These are phyloP conservation scores for Sporisorium graminicola DNA, from an alignment of 1,284 basidiomycete genomes.

Conservation along the genomic window DNA sequence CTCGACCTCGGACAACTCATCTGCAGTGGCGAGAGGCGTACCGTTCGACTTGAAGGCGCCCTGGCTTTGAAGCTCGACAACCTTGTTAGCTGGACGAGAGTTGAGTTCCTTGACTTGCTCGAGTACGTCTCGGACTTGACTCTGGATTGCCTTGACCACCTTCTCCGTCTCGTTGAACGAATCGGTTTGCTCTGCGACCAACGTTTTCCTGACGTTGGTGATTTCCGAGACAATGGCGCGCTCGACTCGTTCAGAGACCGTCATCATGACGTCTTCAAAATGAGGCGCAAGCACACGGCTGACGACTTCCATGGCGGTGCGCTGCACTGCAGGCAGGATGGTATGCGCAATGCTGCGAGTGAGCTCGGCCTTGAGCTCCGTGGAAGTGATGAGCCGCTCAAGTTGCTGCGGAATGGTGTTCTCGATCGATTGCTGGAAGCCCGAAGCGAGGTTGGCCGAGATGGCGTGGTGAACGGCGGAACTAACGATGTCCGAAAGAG, in stretches of 20 bases:
- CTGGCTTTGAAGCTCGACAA: neutral
- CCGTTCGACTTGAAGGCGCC: neutral
- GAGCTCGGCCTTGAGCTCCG: slow-evolving; percentile 43
- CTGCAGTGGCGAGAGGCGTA: neutral
- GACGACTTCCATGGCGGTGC: slow-evolving; percentile 52
- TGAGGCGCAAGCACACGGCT: slow-evolving; percentile 51
- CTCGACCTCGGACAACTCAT: slow-evolving; percentile 14
- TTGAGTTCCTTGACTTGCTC: slow-evolving; percentile 18
- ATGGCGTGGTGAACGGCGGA: slow-evolving; percentile 22
- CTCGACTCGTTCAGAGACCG: slow-evolving; percentile 28
- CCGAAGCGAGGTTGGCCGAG: slow-evolving; percentile 14
- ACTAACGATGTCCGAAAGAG: slow-evolving; percentile 22
- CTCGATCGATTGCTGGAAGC: slow-evolving; percentile 26
- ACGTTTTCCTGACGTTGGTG: slow-evolving; percentile 45
- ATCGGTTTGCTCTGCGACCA: slow-evolving; percentile 39
- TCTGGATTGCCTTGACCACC: slow-evolving; percentile 15
- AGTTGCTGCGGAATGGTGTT: slow-evolving; percentile 37
- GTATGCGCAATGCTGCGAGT: slow-evolving; percentile 38
- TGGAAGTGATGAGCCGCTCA: slow-evolving; percentile 38
- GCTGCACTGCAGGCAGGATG: slow-evolving; percentile 52
- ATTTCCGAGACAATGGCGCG: slow-evolving; percentile 42
- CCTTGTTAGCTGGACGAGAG: slow-evolving; percentile 8
- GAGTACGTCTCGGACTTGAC: slow-evolving; percentile 12
- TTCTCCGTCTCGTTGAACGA: slow-evolving; percentile 29
- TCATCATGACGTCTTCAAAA: slow-evolving; percentile 49